Evolutionary conservation across 2,329 filamentous ascomycete species (phyloP).

Genomic region (Polytolypa hystricis): DNA sequence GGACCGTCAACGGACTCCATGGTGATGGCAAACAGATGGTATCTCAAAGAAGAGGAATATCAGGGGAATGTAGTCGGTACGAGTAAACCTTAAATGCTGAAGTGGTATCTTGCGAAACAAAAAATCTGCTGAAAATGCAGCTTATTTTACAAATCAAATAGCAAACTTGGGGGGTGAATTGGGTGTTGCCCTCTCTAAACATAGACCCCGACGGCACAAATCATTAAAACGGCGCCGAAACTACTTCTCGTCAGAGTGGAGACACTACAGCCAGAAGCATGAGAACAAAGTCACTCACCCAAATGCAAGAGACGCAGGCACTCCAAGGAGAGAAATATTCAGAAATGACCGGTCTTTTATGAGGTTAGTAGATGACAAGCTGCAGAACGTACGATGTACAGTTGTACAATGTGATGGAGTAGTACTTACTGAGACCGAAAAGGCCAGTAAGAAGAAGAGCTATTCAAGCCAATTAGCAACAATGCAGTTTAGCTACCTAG

Average conservation of each 20-base stretch:
- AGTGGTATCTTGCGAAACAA: conserved; percentile 24
- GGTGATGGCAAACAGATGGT: background rate
- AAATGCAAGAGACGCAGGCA: conserved; percentile 80
- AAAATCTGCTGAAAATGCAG: conserved; percentile 19
- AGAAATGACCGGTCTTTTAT: conserved; percentile 64
- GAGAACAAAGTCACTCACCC: conserved; percentile 52
- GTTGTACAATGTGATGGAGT: no score
- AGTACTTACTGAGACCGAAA: conserved; percentile 69
- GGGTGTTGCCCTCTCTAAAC: conserved; percentile 46
- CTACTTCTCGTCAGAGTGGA: conserved; percentile 37
- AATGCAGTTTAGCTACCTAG: conserved; percentile 2
- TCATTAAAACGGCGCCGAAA: conserved; percentile 94
- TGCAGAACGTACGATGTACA: background rate
- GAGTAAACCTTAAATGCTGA: background rate
- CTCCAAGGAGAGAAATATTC: conserved; percentile 64
- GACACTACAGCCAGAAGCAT: conserved; percentile 7
- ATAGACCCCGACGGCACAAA: conserved; percentile 97
- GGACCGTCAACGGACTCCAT: conserved; percentile 9
- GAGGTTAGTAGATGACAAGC: conserved; percentile 7
- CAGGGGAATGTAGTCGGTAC: background rate
- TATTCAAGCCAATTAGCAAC: conserved; percentile 19
- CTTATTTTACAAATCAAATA: conserved; percentile 24
- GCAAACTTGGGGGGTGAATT: background rate
- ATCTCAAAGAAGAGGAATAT: conserved; percentile 1
- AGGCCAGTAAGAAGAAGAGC: conserved; percentile 60